Evolutionary conservation across 768 basidiomycete species (phyloP), one percentile per base, ranked within the genome.

Genomic region (Ramaria sp.): DNA sequence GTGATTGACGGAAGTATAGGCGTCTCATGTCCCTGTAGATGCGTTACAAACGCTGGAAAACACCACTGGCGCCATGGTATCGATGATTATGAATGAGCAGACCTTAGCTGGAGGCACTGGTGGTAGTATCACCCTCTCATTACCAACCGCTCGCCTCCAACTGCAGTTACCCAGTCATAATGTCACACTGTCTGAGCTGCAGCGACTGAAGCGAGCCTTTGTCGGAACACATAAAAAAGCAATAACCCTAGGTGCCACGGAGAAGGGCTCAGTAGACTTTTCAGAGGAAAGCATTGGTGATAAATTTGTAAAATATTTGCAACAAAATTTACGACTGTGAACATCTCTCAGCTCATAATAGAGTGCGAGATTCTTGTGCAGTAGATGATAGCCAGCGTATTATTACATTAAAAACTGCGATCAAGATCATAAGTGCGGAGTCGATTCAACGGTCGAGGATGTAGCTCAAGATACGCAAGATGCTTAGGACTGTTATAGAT

Each of bases 121-220:
- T 3, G 69, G 84, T 15, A 83, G 81, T 47, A 65, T 70, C 25
- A 71, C 79, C 47, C 70, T 74, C 1, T 64, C 82, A 10, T 60
- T 74, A 2, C 59, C 79, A 18, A 70, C 78, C 9, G 61, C 72
- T 64, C 37, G 71, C 69, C 57, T 76, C n/a, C 64, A 68, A 9
- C 68, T 95, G 48, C 71, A 69, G 12, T 77, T 95, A 16, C 88
- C 89, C 0, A 63, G 77, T 37, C 82, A 88, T 5, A 75, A 75
- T 56, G 60, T 96, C 27, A 91, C 92, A 36, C 73, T 97, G 5
- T 82, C 88, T 0, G 91, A 95, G 69, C 73, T 96, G 53, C 93
- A 95, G 65, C 75, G 94, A 27, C 69, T 86, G 41, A 97, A 95
- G 65, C 75, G 94, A 41, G 93, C 97, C 65, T 98, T 95, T 63